Percentiles rank a stretch among this genome's conserved stretches.
Evolutionary conservation across 257 asterid species (phyloP).

Genomic region (Penstemon eatonii): DNA sequence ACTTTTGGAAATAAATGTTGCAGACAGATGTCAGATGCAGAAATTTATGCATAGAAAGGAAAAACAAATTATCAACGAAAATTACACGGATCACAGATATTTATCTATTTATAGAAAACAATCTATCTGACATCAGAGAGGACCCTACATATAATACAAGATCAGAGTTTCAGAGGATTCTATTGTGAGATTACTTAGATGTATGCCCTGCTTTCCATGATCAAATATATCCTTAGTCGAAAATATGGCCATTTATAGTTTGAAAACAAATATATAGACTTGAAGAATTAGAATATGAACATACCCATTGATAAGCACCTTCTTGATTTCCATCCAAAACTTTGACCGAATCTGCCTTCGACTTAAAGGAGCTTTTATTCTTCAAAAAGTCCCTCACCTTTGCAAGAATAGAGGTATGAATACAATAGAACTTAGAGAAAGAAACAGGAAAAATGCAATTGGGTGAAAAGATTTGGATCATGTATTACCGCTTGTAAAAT

Average conservation of each 20-base stretch:
- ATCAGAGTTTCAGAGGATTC: not conserved
- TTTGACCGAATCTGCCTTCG: slow-evolving; percentile 64
- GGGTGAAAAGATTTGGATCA: slow-evolving; percentile 19
- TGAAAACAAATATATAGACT: not conserved
- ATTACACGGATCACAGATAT: too few relatives aligned
- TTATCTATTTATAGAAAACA: too few relatives aligned
- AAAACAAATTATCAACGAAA: too few relatives aligned
- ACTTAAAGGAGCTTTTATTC: slow-evolving; percentile 60
- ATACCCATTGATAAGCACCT: slow-evolving; percentile 87
- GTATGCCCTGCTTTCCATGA: not conserved
- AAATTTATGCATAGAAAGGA: too few relatives aligned
- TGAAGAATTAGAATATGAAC: slow-evolving; percentile 23
- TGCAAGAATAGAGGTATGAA: slow-evolving; percentile 26
- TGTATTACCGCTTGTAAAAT: slow-evolving; percentile 73
- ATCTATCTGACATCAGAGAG: too few relatives aligned
- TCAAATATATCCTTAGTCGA: too few relatives aligned
- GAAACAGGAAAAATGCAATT: not conserved
- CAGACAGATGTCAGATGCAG: too few relatives aligned
- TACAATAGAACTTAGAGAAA: slow-evolving; percentile 13
- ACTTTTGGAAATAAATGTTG: too few relatives aligned
- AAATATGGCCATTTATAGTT: not conserved
- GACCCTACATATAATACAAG: not conserved
- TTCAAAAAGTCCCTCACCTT: slow-evolving; percentile 74
- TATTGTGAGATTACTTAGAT: not conserved
- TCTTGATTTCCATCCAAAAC: slow-evolving; percentile 81